phyloP scores from a whole-genome alignment of 2,329 filamentous ascomycete genomes.

The Hypomyces rosellus region DNA sequence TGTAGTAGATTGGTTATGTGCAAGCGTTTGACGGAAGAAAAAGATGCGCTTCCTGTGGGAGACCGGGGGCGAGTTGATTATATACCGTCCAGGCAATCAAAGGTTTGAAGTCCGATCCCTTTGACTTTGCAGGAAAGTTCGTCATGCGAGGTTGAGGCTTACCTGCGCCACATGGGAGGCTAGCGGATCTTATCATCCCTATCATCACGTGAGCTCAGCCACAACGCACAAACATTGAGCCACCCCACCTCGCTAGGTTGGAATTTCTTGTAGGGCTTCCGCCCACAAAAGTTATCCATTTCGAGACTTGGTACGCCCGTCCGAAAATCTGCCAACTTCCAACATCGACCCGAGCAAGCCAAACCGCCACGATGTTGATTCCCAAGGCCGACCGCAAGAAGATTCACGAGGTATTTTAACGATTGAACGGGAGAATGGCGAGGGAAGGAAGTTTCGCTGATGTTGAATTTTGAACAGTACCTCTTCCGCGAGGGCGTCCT shows the following conservation, averaged over 20 bases:
- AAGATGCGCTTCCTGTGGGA: too few relatives aligned
- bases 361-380: conserved; percentile 80
- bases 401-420: conserved; percentile 73
- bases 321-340: conserved; percentile 36
- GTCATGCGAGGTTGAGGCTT: background rate
- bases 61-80: background rate
- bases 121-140: conserved; percentile 2
- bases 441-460: conserved; percentile 16
- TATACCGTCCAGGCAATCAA: background rate
- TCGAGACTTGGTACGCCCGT: conserved; percentile 32
- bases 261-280: conserved; percentile 35
- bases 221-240: conserved; percentile 20
- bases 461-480: conserved; percentile 53
- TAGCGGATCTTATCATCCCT: too few relatives aligned
- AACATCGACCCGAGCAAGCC: conserved; percentile 44
- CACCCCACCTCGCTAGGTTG: conserved; percentile 30
- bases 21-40: too few relatives aligned
- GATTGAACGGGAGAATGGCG: background rate
- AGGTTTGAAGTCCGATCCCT: background rate
- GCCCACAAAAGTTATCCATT: conserved; percentile 42
- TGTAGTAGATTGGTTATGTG: too few relatives aligned
- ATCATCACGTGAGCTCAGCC: conserved; percentile 29
- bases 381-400: conserved; percentile 99
- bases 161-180: conserved; percentile 6
- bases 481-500: conserved; percentile 92